Percentiles rank a stretch among this genome's conserved stretches.
Evolutionary conservation across 225 moss, liverwort and hornwort species (phyloP).

Genomic region (Bryum argenteum): DNA sequence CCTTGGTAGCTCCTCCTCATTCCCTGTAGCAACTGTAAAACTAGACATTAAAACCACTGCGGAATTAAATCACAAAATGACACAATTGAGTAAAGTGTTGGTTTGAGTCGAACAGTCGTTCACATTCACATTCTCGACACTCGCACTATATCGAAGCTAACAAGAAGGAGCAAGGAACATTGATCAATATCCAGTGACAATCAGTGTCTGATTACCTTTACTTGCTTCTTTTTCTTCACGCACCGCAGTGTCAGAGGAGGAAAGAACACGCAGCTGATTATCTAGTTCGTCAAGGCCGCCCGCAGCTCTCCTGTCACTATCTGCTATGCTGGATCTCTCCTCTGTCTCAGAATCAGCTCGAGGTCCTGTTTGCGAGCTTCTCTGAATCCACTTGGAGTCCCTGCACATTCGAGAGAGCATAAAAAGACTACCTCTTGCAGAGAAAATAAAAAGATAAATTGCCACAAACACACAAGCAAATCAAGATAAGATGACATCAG

Average conservation of each 20-base stretch:
- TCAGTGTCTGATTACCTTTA: slow-evolving; percentile 28
- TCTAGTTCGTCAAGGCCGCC: slow-evolving; percentile 52
- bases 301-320: slow-evolving; percentile 40
- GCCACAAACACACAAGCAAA: slow-evolving; percentile 17
- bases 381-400: slow-evolving; percentile 24
- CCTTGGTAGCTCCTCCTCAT: slow-evolving; percentile 19
- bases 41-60: background rate
- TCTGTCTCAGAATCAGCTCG: slow-evolving; percentile 49
- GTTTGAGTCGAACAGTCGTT: slow-evolving; percentile 5
- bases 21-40: slow-evolving; percentile 29
- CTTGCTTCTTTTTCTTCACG: slow-evolving; percentile 29
- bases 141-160: slow-evolving; percentile 1
- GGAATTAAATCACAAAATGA: background rate
- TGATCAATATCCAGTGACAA: background rate
- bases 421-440: background rate
- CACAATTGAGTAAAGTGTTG: background rate
- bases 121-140: background rate
- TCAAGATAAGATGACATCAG: slow-evolving; percentile 2
- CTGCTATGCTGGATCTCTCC: slow-evolving; percentile 35
- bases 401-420: slow-evolving; percentile 24
- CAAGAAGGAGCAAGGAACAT: background rate
- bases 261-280: slow-evolving; percentile 47
- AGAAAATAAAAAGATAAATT: background rate
- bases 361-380: slow-evolving; percentile 35
- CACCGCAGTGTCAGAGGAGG: slow-evolving; percentile 28